Evolutionary conservation across 2,329 filamentous ascomycete species (phyloP).

Genomic region (Cladobotryum protrusum): DNA sequence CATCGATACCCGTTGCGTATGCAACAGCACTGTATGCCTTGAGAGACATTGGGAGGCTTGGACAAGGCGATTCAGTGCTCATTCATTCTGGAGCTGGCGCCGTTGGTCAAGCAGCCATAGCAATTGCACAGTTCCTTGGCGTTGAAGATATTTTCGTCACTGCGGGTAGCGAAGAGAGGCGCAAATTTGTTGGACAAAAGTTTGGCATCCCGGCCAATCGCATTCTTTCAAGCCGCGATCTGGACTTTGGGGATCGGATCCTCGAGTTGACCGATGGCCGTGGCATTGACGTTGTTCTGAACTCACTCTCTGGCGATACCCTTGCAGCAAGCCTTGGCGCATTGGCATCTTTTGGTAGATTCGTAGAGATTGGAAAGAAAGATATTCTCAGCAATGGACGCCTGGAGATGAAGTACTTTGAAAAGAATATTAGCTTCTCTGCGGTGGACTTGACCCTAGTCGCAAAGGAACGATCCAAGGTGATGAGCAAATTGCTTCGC

Average conservation of each 20-base stretch:
- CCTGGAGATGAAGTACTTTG: conserved; percentile 5
- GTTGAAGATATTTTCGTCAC: conserved; percentile 24
- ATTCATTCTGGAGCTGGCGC: conserved; percentile 18
- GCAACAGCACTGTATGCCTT: conserved; percentile 15
- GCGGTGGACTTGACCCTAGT: conserved; percentile 7
- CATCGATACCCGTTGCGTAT: conserved; percentile 7
- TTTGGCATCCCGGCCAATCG: conserved; percentile 22
- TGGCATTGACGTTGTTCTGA: conserved; percentile 25
- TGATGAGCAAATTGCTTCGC: conserved; percentile 7
- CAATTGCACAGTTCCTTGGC: conserved; percentile 12
- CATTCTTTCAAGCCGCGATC: conserved; percentile 22
- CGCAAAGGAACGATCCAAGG: conserved; percentile 1
- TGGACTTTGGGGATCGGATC: conserved; percentile 19
- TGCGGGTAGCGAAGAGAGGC: conserved; percentile 21
- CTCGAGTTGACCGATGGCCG: conserved; percentile 15
- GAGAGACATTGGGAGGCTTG: conserved; percentile 19
- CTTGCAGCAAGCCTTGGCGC: conserved; percentile 1
- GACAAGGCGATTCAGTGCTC: conserved; percentile 17
- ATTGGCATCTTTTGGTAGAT: conserved; percentile 6
- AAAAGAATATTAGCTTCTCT: conserved; percentile 7
- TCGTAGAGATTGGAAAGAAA: conserved; percentile 7
- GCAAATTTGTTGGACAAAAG: conserved; percentile 17
- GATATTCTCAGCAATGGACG: conserved; percentile 7
- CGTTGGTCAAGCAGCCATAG: conserved; percentile 16
- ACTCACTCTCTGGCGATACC: conserved; percentile 18